Evolutionary conservation across 1,139 yeast genomes (phyloP).

Genomic region (Ogataea hybrid): DNA sequence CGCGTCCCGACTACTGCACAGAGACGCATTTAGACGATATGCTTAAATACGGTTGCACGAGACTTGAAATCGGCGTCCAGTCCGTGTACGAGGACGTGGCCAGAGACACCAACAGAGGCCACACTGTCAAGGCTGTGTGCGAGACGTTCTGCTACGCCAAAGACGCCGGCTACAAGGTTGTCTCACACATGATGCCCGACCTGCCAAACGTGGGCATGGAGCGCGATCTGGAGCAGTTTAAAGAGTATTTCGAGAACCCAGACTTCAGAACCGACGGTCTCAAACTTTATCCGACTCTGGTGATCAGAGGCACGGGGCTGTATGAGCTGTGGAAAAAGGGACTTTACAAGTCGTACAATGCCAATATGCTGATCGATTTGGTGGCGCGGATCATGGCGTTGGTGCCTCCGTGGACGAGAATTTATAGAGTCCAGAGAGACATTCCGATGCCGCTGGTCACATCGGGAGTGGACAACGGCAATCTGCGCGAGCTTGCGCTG

Average conservation of each 20-base stretch:
- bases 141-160: too few species aligned
- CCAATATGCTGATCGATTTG: slow-evolving; percentile 88
- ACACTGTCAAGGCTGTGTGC: too few species aligned
- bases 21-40: slow-evolving; percentile 93
- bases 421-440: slow-evolving; percentile 97
- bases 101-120: too few species aligned
- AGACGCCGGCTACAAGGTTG: too few species aligned
- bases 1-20: slow-evolving; percentile 98
- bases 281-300: slow-evolving; percentile 94
- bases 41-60: slow-evolving; percentile 94
- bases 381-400: slow-evolving; percentile 94
- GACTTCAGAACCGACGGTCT: too few species aligned
- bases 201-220: too few species aligned
- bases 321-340: slow-evolving; percentile 98
- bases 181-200: too few species aligned
- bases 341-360: slow-evolving; percentile 88
- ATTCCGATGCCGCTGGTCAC: slow-evolving; percentile 99
- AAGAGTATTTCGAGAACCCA: too few species aligned
- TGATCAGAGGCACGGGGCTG: slow-evolving; percentile 95
- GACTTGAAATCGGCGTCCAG: slow-evolving; percentile 97
- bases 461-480: slow-evolving; percentile 98
- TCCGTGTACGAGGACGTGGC: slow-evolving; percentile 97
- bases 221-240: too few species aligned
- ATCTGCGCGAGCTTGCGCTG: slow-evolving; percentile 88
- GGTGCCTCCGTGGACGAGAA: slow-evolving; percentile 99